These are phyloP conservation scores for Malassezia equina DNA, from an alignment of 1,284 basidiomycete genomes.

Conservation along the genomic window DNA sequence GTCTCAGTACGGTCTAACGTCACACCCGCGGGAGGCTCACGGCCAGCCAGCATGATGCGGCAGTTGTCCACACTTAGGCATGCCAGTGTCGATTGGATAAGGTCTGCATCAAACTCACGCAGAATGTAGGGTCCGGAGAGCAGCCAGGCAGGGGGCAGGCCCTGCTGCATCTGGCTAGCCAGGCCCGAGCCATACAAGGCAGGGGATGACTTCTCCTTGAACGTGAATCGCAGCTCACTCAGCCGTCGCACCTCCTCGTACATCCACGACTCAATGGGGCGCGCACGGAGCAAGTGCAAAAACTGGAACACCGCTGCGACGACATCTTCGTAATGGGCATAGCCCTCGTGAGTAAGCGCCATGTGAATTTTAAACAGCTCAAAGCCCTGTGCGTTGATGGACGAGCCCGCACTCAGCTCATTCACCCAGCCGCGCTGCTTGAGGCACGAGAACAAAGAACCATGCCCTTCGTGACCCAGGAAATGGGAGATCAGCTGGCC, in stretches of 20 bases:
- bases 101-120: slow-evolving; percentile 65
- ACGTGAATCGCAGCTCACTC: slow-evolving; percentile 69
- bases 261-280: slow-evolving; percentile 60
- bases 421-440: slow-evolving; percentile 88
- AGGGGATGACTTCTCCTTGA: slow-evolving; percentile 72
- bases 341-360: slow-evolving; percentile 72
- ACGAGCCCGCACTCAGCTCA: slow-evolving; percentile 63
- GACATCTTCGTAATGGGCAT: slow-evolving; percentile 73
- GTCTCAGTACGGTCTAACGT: slow-evolving; percentile 33
- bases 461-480: slow-evolving; percentile 89
- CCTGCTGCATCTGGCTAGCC: slow-evolving; percentile 66
- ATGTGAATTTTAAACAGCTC: slow-evolving; percentile 77
- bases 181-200: slow-evolving; percentile 72
- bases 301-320: slow-evolving; percentile 73
- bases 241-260: slow-evolving; percentile 71
- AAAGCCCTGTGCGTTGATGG: slow-evolving; percentile 63
- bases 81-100: slow-evolving; percentile 60
- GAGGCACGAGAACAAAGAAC: slow-evolving; percentile 80
- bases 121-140: slow-evolving; percentile 65
- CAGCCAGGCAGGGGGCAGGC: slow-evolving; percentile 67
- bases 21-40: slow-evolving; percentile 49
- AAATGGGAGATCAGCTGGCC: slow-evolving; percentile 72
- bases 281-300: slow-evolving; percentile 67
- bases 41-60: slow-evolving; percentile 67
- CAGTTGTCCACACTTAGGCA: slow-evolving; percentile 58